These are phyloP conservation scores for Xylogone sp. DNA, from an alignment of 2,329 filamentous ascomycete species.

Conservation along the genomic window DNA sequence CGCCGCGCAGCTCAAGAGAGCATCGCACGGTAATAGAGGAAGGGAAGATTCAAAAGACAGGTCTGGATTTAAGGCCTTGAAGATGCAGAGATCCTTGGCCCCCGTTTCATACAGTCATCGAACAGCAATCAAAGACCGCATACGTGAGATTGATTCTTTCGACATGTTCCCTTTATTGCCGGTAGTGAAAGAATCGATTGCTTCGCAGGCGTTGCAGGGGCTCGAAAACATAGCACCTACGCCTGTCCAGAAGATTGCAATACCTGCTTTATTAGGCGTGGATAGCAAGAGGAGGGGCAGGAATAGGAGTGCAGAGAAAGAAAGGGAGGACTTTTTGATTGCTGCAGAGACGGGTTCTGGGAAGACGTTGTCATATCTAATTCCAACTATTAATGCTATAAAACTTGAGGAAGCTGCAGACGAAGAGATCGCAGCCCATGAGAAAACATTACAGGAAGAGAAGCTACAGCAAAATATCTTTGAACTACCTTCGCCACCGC, in stretches of 20 bases:
- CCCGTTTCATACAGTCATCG: conserved; percentile 72
- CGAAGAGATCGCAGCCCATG: conserved; percentile 52
- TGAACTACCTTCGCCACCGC: conserved; percentile 53
- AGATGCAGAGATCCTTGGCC: conserved; percentile 83
- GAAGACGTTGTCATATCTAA: conserved; percentile 89
- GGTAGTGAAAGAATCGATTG: conserved; percentile 65
- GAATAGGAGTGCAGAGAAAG: conserved; percentile 24
- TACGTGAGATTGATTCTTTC: conserved; percentile 71
- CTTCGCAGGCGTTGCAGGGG: conserved; percentile 68
- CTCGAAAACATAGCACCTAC: conserved; percentile 77
- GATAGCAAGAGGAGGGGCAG: conserved; percentile 33
- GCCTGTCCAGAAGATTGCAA: conserved; percentile 83
- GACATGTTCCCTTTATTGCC: conserved; percentile 76
- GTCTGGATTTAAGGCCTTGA: conserved; percentile 67
- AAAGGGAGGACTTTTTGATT: conserved; percentile 63
- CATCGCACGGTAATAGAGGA: conserved; percentile 3
- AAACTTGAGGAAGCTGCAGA: conserved; percentile 71
- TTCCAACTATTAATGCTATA: conserved; percentile 80
- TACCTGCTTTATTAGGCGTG: conserved; percentile 72
- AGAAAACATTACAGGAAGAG: conserved; percentile 55
- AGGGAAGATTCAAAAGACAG: conserved; percentile 35
- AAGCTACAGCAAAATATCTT: conserved; percentile 54
- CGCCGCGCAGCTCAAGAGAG: conserved; percentile 8
- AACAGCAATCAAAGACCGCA: conserved; percentile 46
- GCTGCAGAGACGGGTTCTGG: conserved; percentile 96